Percentiles rank a stretch among this genome's conserved stretches.
These are phyloP conservation scores for Brasenia schreberi DNA, from an alignment of 164 flowering plant species.

Conservation along the genomic window DNA sequence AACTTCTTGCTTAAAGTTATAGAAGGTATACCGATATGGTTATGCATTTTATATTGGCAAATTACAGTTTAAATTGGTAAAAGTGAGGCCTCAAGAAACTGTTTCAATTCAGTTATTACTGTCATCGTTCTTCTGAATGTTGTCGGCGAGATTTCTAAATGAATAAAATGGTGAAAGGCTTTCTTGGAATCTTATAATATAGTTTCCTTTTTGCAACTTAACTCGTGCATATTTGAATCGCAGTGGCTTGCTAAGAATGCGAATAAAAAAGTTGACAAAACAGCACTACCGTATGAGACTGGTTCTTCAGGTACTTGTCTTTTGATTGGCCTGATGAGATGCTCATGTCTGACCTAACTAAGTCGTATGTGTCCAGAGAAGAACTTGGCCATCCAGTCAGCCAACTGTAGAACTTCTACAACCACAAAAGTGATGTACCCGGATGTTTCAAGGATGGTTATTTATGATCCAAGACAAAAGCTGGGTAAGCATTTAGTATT, in stretches of 20 bases:
- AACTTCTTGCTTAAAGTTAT: too few relatives aligned
- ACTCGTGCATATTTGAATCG: neutral
- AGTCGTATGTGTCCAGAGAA: constrained; percentile 27
- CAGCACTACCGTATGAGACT: constrained; percentile 34
- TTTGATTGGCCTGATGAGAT: neutral
- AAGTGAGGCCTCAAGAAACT: too few relatives aligned
- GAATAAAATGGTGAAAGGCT: too few relatives aligned
- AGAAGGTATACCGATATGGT: too few relatives aligned
- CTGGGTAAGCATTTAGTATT: constrained; percentile 25
- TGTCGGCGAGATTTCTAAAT: too few relatives aligned
- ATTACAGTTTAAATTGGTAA: too few relatives aligned
- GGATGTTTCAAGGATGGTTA: constrained; percentile 57
- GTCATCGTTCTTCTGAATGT: too few relatives aligned
- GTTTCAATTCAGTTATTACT: too few relatives aligned
- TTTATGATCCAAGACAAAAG: constrained; percentile 71
- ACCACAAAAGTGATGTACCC: constrained; percentile 52
- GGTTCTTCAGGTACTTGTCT: constrained; percentile 29
- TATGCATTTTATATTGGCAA: too few relatives aligned
- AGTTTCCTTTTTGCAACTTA: too few relatives aligned
- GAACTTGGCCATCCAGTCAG: constrained; percentile 20
- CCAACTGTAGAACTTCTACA: constrained; percentile 18
- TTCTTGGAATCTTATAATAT: too few relatives aligned
- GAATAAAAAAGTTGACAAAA: constrained; percentile 50
- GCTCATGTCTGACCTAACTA: neutral
- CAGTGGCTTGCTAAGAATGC: constrained; percentile 79